Evolutionary conservation across 169 alveolate species (phyloP).

Genomic region (Cryptosporidium sp.): DNA sequence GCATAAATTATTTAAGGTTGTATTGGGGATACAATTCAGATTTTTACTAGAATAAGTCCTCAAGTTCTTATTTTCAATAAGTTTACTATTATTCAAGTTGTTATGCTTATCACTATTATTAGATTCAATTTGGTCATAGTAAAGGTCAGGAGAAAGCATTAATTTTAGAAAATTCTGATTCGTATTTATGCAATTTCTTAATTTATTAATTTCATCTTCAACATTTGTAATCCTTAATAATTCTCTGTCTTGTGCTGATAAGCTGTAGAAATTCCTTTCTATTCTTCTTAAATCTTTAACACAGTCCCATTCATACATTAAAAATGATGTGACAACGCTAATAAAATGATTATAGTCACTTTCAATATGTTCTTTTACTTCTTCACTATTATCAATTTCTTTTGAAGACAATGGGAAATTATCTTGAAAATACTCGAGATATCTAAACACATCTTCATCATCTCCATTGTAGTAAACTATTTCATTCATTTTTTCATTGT

Average conservation of each 20-base stretch:
- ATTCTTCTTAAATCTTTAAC: conserved; percentile 83
- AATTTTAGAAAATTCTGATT: conserved; percentile 57
- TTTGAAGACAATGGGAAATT: conserved; percentile 34
- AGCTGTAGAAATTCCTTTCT: conserved; percentile 81
- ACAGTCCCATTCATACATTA: conserved; percentile 85
- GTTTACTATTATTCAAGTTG: background rate
- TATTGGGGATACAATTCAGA: conserved; percentile 42
- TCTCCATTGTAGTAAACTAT: conserved; percentile 44
- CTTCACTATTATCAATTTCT: conserved; percentile 15
- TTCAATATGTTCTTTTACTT: conserved; percentile 62
- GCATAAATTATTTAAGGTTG: conserved; percentile 78
- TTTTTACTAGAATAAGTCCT: background rate
- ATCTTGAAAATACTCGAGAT: conserved; percentile 15
- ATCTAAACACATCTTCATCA: conserved; percentile 48
- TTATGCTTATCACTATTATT: conserved; percentile 13
- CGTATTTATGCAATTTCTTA: conserved; percentile 10
- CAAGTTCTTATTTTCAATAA: background rate
- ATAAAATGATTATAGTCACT: conserved; percentile 85
- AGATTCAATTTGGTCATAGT: background rate
- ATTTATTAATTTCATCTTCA: conserved; percentile 50
- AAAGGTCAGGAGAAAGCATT: conserved; percentile 69
- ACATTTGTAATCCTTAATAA: background rate
- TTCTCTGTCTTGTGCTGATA: conserved; percentile 71
- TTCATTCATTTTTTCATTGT: conserved; percentile 35
- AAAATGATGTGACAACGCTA: conserved; percentile 83